Evolutionary conservation across 345 rosid species (phyloP).

Genomic region (Rubroshorea leprosula): DNA sequence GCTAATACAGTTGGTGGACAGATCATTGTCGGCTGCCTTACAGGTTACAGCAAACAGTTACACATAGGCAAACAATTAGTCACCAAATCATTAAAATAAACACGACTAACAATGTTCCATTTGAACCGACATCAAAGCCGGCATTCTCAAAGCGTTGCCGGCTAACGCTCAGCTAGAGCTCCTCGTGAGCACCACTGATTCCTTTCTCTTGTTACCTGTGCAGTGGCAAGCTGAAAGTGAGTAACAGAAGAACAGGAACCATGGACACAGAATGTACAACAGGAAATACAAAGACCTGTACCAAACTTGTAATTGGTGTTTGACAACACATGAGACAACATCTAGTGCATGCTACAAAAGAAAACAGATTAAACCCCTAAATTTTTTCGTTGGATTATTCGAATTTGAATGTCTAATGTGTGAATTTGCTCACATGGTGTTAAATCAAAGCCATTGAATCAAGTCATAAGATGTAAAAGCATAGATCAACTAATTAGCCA

Average conservation of each 20-base stretch:
- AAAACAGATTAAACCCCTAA: neutral
- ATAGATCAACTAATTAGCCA: constrained; percentile 4
- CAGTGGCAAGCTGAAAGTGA: constrained; percentile 3
- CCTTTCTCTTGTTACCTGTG: constrained; percentile 26
- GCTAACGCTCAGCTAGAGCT: no score
- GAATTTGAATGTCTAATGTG: neutral
- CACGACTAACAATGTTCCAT: no score
- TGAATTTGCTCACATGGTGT: neutral
- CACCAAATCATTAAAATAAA: no score
- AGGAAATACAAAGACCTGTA: neutral
- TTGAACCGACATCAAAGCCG: no score
- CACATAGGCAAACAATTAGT: no score
- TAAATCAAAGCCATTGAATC: neutral
- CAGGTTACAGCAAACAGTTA: no score
- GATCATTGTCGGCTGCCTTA: no score
- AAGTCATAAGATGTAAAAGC: no score
- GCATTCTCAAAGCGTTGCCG: no score
- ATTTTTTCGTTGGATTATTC: no score
- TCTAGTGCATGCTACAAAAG: neutral
- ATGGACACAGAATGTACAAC: no score
- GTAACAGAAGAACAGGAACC: constrained; percentile 35
- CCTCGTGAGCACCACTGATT: neutral
- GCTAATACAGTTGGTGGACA: no score
- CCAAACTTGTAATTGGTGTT: neutral
- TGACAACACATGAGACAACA: neutral